Base-by-base conservation (phyloP, 2,329 filamentous ascomycete species). In the Cytospora schulzeri region DNA sequence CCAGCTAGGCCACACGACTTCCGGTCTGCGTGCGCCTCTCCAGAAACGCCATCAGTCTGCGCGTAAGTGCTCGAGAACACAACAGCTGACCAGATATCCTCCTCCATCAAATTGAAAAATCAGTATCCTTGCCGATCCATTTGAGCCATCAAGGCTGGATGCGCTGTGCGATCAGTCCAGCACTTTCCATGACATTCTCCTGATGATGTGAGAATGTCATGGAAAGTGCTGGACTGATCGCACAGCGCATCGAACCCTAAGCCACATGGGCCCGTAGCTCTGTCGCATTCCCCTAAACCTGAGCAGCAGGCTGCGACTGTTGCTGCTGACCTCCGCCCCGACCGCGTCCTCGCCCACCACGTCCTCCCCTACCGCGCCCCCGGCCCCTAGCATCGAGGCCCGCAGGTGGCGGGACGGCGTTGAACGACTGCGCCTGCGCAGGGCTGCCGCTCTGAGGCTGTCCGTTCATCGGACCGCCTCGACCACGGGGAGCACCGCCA, bases 341-440 rank as follows among this genome's bases (percentile, higher is more conserved):
- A n/a, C 59, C 54, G 53, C 65, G 45, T 59, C 65, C 62, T 56
- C 70, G 57, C 59, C 31, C 55, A 3, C 66, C 52, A 38, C 63
- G 55, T 26, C 66, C 64, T 38, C 68, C 79, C 60, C 79, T 73
- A 48, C 76, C 76, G 55, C 80, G 75, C 17, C 79, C 74, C 15
- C 79, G 75, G 31, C 77, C 77, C 26, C 76, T 71, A 22, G 77
- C 71, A 67, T 88, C 82, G 15, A 90, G 75, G 52, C 73, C 82
- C 1, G 83, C 75, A 1, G 89, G 88, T 26, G 88, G 89, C 33
- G 86, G 85, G 9, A 88, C 84, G 19, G 82, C 82, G 64, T 81
- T 81, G 70, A 85, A 89, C 38, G 70, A 73, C 59, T 75, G 73
- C 48, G 29, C 48, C 64, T 51, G 51, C 12, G 52, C 57, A 58